phyloP scores from a whole-genome alignment of 1,139 yeast genomes.

The Insectozyma bohioensis region DNA sequence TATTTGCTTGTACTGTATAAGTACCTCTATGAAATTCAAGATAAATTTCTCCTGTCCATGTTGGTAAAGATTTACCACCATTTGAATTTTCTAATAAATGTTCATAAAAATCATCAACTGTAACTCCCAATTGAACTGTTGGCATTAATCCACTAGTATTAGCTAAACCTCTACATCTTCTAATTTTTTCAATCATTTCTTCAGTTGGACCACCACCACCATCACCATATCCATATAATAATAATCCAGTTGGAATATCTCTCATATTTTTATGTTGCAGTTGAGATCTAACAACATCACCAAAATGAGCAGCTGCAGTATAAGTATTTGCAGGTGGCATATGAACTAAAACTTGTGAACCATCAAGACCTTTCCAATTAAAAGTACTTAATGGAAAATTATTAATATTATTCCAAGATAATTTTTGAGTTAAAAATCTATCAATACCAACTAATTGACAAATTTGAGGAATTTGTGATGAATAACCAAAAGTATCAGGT shows the following conservation, averaged over 20 bases:
- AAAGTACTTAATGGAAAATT: conserved; percentile 85
- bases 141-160: conserved; percentile 86
- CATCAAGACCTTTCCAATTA: conserved; percentile 94
- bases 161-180: conserved; percentile 86
- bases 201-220: conserved; percentile 99
- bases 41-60: conserved; percentile 93
- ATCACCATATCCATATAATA: conserved; percentile 91
- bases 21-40: conserved; percentile 97
- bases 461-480: conserved; percentile 92
- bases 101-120: conserved; percentile 79
- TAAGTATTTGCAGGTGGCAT: conserved; percentile 98
- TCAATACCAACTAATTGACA: conserved; percentile 83
- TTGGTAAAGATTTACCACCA: conserved; percentile 66
- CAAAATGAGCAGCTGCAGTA: conserved; percentile 89
- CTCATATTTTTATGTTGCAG: conserved; percentile 81
- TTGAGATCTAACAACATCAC: conserved; percentile 82
- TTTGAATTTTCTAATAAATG: conserved; percentile 61
- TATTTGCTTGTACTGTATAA: conserved; percentile 87
- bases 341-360: conserved; percentile 88
- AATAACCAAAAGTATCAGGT: conserved; percentile 96
- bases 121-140: conserved; percentile 70
- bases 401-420: conserved; percentile 95
- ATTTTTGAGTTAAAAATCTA: conserved; percentile 85
- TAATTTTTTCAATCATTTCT: conserved; percentile 87
- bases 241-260: conserved; percentile 74